Evolutionary conservation across 805 yeast genomes (phyloP).

Genomic region (Saccharomycopsis guyanensis): DNA sequence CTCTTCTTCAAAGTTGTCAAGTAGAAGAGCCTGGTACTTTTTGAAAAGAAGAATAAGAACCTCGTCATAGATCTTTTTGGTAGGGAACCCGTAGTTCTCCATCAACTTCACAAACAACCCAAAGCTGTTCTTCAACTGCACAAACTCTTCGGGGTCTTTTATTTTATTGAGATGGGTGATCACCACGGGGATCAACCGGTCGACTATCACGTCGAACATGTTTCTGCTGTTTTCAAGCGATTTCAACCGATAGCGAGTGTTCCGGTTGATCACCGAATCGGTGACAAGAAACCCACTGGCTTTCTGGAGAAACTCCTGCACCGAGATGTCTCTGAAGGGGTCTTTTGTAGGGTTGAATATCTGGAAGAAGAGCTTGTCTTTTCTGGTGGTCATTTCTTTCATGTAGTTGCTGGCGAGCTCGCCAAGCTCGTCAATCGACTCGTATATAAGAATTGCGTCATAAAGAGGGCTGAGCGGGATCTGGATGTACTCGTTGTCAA

Average conservation of each 20-base stretch:
- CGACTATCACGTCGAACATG: conserved; percentile 64
- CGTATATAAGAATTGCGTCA: conserved; percentile 77
- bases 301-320: conserved; percentile 51
- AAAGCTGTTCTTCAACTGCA: conserved; percentile 50
- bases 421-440: conserved; percentile 60
- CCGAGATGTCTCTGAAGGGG: conserved; percentile 32
- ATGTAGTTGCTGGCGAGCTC: conserved; percentile 55
- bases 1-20: conserved; percentile 48
- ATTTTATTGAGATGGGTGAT: conserved; percentile 13
- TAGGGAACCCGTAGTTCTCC: conserved; percentile 61
- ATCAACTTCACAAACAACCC: conserved; percentile 70
- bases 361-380: conserved; percentile 65
- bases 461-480: conserved; percentile 67
- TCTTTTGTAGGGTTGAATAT: conserved; percentile 35
- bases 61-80: conserved; percentile 47
- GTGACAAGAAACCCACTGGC: conserved; percentile 70
- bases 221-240: conserved; percentile 50
- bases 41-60: conserved; percentile 52
- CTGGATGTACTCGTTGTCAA: conserved; percentile 37
- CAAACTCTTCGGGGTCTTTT: conserved; percentile 39
- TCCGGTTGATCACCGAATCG: conserved; percentile 59
- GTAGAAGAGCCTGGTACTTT: conserved; percentile 49
- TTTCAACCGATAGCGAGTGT: conserved; percentile 57
- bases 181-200: conserved; percentile 54
- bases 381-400: conserved; percentile 63